phyloP scores from a whole-genome alignment of 2,329 filamentous ascomycete genomes.

The Chaetomiaceae sp. region DNA sequence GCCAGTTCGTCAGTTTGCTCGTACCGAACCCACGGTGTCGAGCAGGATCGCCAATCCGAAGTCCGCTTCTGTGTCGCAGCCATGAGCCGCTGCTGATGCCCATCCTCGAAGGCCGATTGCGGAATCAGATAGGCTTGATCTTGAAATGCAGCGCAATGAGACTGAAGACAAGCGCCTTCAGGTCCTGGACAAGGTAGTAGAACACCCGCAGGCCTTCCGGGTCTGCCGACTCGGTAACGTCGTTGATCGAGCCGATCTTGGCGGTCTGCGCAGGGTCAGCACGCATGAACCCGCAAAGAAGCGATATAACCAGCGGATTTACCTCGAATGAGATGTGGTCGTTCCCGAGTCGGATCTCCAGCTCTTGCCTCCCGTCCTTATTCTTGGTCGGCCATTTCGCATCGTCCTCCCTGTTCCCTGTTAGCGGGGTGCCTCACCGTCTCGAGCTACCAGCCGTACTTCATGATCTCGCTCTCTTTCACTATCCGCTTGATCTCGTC shows the following conservation, averaged over 20 bases:
- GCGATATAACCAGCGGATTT: neutral
- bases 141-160: slow-evolving; percentile 97
- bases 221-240: slow-evolving; percentile 93
- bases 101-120: slow-evolving; percentile 8
- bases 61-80: too few relatives aligned
- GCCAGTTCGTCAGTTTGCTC: too few relatives aligned
- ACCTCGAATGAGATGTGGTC: slow-evolving; percentile 99
- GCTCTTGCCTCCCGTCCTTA: slow-evolving; percentile 93
- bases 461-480: slow-evolving; percentile 94
- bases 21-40: too few relatives aligned
- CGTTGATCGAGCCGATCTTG: slow-evolving; percentile 94
- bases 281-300: neutral
- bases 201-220: slow-evolving; percentile 95
- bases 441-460: slow-evolving; percentile 52
- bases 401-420: slow-evolving; percentile 75
- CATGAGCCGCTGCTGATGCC: neutral
- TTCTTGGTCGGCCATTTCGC: slow-evolving; percentile 99
- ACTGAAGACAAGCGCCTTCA: slow-evolving; percentile 95
- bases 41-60: too few relatives aligned
- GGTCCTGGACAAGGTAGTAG: slow-evolving; percentile 96
- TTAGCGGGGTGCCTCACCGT: slow-evolving; percentile 26
- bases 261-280: slow-evolving; percentile 63
- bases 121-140: slow-evolving; percentile 67
- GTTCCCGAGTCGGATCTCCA: slow-evolving; percentile 88
- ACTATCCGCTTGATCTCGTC: slow-evolving; percentile 96